Evolutionary conservation across 2,329 filamentous ascomycete species (phyloP).

Genomic region (Penicillium aurantiogriseum): DNA sequence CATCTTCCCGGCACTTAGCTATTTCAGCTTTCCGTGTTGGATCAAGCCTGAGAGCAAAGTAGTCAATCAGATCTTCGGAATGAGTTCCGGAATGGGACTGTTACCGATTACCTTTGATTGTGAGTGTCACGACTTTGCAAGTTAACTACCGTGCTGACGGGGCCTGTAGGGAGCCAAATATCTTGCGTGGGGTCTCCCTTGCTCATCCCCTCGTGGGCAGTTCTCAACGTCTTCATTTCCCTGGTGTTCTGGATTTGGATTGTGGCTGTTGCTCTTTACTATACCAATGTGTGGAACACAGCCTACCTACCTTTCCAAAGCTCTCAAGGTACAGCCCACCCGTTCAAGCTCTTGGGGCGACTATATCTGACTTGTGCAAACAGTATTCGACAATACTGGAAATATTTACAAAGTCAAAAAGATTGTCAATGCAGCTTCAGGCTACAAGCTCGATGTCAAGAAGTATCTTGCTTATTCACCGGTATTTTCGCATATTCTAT

Average conservation of each 20-base stretch:
- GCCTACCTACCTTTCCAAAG: slow-evolving; percentile 25
- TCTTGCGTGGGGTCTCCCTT: slow-evolving; percentile 47
- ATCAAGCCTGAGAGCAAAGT: slow-evolving; percentile 27
- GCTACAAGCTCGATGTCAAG: slow-evolving; percentile 60
- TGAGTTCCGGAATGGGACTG: slow-evolving; percentile 31
- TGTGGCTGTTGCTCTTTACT: slow-evolving; percentile 56
- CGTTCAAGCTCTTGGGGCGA: not conserved
- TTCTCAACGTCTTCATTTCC: slow-evolving; percentile 68
- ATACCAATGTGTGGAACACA: slow-evolving; percentile 20
- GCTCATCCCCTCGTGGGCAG: slow-evolving; percentile 67
- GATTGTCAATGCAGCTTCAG: slow-evolving; percentile 54
- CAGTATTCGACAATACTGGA: slow-evolving; percentile 68
- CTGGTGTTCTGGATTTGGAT: slow-evolving; percentile 62
- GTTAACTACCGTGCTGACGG: not conserved
- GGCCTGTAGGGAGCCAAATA: slow-evolving; percentile 24
- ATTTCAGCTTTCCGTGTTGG: slow-evolving; percentile 33
- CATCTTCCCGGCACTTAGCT: slow-evolving; percentile 31
- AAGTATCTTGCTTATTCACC: slow-evolving; percentile 65
- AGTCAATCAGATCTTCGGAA: slow-evolving; percentile 33
- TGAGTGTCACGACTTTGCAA: not conserved
- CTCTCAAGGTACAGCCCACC: slow-evolving; percentile 20
- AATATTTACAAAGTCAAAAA: slow-evolving; percentile 60
- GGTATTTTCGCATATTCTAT: slow-evolving; percentile 54
- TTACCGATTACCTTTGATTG: slow-evolving; percentile 44
- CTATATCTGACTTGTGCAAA: not conserved